phyloP scores from a whole-genome alignment of 805 yeast genomes.

The Komagataella pseudopastoris region DNA sequence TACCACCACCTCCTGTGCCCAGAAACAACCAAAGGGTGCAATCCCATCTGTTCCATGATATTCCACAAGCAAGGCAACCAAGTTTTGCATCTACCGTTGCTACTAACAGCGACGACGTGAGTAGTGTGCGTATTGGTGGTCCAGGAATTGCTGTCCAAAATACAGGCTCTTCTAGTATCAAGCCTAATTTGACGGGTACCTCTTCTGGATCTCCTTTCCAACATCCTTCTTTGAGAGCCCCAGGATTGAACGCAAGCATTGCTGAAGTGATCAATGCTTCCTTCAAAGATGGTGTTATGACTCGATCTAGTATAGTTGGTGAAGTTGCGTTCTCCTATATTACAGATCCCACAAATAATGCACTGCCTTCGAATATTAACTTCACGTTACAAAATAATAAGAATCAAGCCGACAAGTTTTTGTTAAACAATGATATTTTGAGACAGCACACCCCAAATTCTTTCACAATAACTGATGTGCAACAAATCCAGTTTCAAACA shows the following conservation, averaged over 20 bases:
- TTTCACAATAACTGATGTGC: constrained; percentile 31
- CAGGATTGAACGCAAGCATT: constrained; percentile 71
- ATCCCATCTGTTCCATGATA: neutral
- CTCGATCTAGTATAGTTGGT: constrained; percentile 57
- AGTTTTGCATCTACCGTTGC: neutral
- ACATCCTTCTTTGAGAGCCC: constrained; percentile 35
- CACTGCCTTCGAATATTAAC: constrained; percentile 28
- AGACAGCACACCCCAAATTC: constrained; percentile 25
- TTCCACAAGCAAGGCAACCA: neutral
- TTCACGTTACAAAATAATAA: constrained; percentile 22
- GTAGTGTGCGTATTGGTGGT: neutral
- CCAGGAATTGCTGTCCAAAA: constrained; percentile 21
- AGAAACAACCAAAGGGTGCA: neutral
- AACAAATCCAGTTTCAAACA: constrained; percentile 44
- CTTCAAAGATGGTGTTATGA: constrained; percentile 52
- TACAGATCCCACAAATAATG: constrained; percentile 14
- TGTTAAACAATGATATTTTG: constrained; percentile 40
- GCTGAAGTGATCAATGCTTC: constrained; percentile 78
- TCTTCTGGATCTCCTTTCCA: constrained; percentile 14
- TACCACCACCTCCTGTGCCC: neutral
- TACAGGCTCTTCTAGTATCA: constrained; percentile 25
- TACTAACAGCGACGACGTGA: neutral
- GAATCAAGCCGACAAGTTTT: constrained; percentile 27
- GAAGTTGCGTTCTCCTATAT: constrained; percentile 75
- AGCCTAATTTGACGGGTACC: constrained; percentile 16